Base-by-base conservation (phyloP, 2,329 filamentous ascomycete species). In the Neonectria neomacrospora region DNA sequence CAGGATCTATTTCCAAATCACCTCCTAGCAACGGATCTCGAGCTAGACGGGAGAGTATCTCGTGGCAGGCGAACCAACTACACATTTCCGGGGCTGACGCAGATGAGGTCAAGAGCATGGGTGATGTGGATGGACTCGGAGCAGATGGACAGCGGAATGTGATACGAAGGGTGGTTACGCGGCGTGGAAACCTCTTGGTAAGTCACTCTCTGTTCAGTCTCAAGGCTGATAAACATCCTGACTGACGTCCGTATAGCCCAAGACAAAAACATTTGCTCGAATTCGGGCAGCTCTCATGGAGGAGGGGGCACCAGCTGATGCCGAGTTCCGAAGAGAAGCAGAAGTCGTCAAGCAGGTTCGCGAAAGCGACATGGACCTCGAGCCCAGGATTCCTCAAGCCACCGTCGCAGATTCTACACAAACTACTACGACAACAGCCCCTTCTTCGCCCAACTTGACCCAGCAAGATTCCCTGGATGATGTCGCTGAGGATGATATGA, bases 341-440 rank as follows among this genome's bases (percentile, higher is more conserved):
- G 95, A 98, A 78, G 96, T 98, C 5, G 93, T 99, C 66, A 92
- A 93, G 54, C 96, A 97, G 78, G 94, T 98, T 28, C 91, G 94
- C 44, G 96, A 98, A 77, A 95, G 91, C 71, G 94, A 97, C 73
- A 86, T 90, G 66, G 88, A 89, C 52, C 80, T 89, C 14, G 86
- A 87, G 60, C 81, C 77, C 61, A 76, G 76, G 70, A 73, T 81
- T 58, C 65, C 76, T 50, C 68, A 79, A 58, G 61, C 72, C 68
- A 28, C 48, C 10, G 77, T 79, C 11, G 75, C 84, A 51, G 78
- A 83, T 56, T 73, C 85, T 61, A 82, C 85, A 14, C 81, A 85
- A 71, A 70, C 80, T 0, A 81, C 80, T 12, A 89, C 88, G 20
- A 90, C 89, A 22, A 90, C 89, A 3, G 84, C 88, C 2, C 84